Base-by-base conservation (phyloP, 805 yeast species). In the Teunomyces stri region DNA sequence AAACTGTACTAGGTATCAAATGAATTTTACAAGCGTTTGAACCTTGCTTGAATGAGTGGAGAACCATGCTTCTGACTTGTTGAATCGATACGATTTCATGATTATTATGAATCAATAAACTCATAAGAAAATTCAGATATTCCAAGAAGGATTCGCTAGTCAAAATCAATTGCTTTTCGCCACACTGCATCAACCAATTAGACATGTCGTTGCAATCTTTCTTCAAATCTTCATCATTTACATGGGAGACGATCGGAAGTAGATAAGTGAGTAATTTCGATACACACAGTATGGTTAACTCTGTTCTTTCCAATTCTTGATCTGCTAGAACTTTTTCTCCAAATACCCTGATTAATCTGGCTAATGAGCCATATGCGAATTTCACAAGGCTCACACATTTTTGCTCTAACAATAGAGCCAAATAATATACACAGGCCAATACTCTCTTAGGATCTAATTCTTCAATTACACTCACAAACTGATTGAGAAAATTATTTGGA, bases 181-280 rank as follows among this genome's bases (percentile, higher is more conserved):
- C 70, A 42, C 81, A 63, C 13, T 62, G 54, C 2, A 68, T 35
- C 6, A 81, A 50, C 74, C 80, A 83, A 1, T 64, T 58, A 34
- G 72, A 64, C 15, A 83, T 70, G 52, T 82, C 86, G 31, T 55
- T 57, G 38, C 74, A 72, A 42, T 80, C 84, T 3, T 66, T 66
- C 15, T 58, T 51, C 6, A 77, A 55, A 1, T 56, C 57, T 1
- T 52, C 57, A 6, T 60, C 55, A 0, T 42, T 29, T 4, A 44
- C 46, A 1, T 43, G 31, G 1, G 68, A 37, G 70, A 80, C 68
- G 0, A 52, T 41, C 1, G 54, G 56, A 3, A 62, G 48, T 35
- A 70, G 58, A 0, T 52, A 27, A 0, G 39, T 20, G 21, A 75
- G 51, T 1, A 76, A 42, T 29, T 56, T 58, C 29, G 75, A 68